Conservation (phyloP, 108 stramenopile species). For the Fistulifera pelliculosa region DNA sequence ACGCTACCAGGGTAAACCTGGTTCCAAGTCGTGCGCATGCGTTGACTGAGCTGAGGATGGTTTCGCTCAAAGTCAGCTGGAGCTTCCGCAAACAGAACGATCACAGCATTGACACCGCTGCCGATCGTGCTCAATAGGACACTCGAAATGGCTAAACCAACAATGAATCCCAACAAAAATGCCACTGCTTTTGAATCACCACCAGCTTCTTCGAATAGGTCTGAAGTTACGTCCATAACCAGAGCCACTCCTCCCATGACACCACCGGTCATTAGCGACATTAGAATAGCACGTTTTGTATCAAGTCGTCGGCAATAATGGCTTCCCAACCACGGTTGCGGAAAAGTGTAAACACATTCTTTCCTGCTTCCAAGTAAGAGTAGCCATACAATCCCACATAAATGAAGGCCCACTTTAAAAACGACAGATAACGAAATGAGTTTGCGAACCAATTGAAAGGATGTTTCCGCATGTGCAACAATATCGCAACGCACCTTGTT, state of each 20-base stretch:
- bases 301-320: constrained; percentile 86
- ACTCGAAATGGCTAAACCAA: constrained; percentile 56
- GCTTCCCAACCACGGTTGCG: constrained; percentile 84
- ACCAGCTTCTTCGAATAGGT: constrained; percentile 31
- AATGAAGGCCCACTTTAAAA: constrained; percentile 73
- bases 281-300: constrained; percentile 45
- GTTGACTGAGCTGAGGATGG: constrained; percentile 65
- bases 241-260: constrained; percentile 46
- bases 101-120: constrained; percentile 77
- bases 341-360: constrained; percentile 75
- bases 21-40: constrained; percentile 66
- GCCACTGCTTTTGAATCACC: constrained; percentile 24
- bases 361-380: constrained; percentile 73
- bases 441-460: neutral
- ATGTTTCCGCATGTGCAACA: constrained; percentile 26
- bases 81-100: constrained; percentile 87
- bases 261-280: constrained; percentile 48
- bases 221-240: constrained; percentile 27
- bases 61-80: constrained; percentile 76
- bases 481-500: constrained; percentile 43
- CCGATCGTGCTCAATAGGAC: constrained; percentile 69
- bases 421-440: neutral
- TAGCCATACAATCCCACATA: constrained; percentile 84
- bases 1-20: constrained; percentile 38
- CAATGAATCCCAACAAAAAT: constrained; percentile 56